A percentile compares a stretch with the other conserved stretches of the same genome.
Conservation (phyloP, 371 early-diverging fungal genomes). For the Hamiltosporidium magnivora region DNA sequence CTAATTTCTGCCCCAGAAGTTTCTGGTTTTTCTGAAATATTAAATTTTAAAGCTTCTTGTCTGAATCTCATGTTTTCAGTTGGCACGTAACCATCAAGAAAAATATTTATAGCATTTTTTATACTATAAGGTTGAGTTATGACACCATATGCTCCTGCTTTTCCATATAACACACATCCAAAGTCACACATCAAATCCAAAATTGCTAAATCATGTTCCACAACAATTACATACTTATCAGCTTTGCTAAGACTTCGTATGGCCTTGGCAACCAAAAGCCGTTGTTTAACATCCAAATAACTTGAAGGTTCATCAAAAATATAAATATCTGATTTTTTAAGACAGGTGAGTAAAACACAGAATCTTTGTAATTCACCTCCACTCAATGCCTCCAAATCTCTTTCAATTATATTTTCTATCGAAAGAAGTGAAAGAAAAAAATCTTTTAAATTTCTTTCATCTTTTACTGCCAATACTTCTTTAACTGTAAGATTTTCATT, state of each 20-base stretch:
- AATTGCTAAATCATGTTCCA: conserved; percentile 97
- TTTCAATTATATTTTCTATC: conserved; percentile 64
- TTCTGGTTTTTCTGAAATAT: conserved; percentile 62
- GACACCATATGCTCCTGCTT: conserved; percentile 91
- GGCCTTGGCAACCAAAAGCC: conserved; percentile 82
- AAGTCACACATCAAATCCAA: conserved; percentile 95
- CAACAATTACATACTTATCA: conserved; percentile 79
- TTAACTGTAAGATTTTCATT: conserved; percentile 59
- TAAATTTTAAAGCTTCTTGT: conserved; percentile 82
- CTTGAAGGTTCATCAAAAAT: conserved; percentile 99
- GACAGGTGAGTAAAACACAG: conserved; percentile 74
- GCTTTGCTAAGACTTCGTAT: conserved; percentile 70
- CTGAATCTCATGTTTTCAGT: conserved; percentile 99
- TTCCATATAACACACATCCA: conserved; percentile 93
- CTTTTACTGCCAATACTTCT: conserved; percentile 63
- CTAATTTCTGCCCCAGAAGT: not conserved
- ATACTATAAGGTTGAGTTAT: conserved; percentile 92
- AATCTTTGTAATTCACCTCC: conserved; percentile 99
- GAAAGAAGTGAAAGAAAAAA: not conserved
- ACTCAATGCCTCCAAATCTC: conserved; percentile 76
- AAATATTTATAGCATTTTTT: conserved; percentile 97
- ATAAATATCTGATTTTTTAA: conserved; percentile 81
- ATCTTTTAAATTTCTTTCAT: conserved; percentile 62
- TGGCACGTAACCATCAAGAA: conserved; percentile 91
- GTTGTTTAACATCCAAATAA: conserved; percentile 97